Evolutionary conservation across 2,329 filamentous ascomycete genomes (phyloP), one percentile per base, ranked within the genome.

Genomic region (Diaporthe velutina): DNA sequence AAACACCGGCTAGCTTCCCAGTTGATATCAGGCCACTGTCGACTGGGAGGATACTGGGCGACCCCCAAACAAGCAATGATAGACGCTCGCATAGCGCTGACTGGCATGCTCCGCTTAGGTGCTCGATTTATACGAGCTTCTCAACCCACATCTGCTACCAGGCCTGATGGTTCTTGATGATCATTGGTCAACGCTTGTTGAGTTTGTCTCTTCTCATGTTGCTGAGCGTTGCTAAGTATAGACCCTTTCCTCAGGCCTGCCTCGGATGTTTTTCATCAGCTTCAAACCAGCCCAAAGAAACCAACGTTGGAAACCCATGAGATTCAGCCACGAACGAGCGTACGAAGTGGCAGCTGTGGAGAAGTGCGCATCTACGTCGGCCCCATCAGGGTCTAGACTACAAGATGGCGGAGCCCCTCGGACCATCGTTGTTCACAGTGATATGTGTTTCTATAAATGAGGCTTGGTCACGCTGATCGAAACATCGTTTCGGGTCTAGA

Each of bases 121-220:
- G 54, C 54, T n/a, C 19, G 54, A 57, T 57, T 17, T 35, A 57
- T 57, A 57, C 54, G 30, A 57, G 54, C 54, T 57, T 57, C 30
- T 22, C 8, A 57, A 22, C 35, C 54, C 54, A 57, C 54, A 57
- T n/a, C 7, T 57, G 54, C 54, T 57, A 10, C 35, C 54, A 57
- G 17, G 35, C 35, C 30, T 57, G 54, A 57, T 35, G 54, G 35
- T 8, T 57, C 10, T 57, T 13, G 54, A 22, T 35, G 30, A 22
- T 22, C 35, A 57, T 35, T 57, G 54, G 54, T n/a, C 54, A 35
- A 35, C 30, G 7, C 13, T 13, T 12, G 6, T n/a, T 57, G 17
- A 57, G 54, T 17, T 35, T 57, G 28, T 35, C 30, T 35, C 54
- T 57, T 57, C 30, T 13, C 3, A 19, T 12, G 54, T 57, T 35